A percentile compares a stretch with the other conserved stretches of the same genome.
phyloP scores from a whole-genome alignment of 192 early-diverging fungal genomes.

The Coemansia sp. region DNA sequence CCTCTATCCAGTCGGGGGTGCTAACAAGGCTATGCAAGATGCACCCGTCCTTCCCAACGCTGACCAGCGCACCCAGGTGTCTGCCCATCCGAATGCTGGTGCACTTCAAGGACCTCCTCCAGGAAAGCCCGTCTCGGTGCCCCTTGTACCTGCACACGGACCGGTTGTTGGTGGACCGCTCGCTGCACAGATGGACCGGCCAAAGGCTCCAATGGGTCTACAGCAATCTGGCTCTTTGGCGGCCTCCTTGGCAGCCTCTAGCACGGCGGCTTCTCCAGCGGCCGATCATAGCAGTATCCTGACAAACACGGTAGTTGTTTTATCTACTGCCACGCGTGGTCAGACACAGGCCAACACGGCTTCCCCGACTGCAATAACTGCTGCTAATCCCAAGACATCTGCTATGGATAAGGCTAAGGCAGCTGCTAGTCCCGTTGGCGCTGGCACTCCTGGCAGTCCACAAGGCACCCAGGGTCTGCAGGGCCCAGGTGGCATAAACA shows the following conservation, averaged over 20 bases:
- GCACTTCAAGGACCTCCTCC: not conserved
- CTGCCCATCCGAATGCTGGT: too few relatives aligned
- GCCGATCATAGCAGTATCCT: constrained; percentile 6
- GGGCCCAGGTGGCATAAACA: too few relatives aligned
- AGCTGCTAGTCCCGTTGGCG: not conserved
- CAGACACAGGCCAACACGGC: constrained; percentile 6
- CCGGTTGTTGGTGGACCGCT: too few relatives aligned
- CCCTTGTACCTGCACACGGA: not conserved
- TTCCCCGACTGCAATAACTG: not conserved
- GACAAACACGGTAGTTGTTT: constrained; percentile 22
- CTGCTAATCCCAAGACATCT: not conserved
- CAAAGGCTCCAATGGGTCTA: too few relatives aligned
- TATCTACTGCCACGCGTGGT: constrained; percentile 10
- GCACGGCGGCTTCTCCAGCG: too few relatives aligned
- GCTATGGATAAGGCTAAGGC: too few relatives aligned
- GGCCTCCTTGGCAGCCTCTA: too few relatives aligned
- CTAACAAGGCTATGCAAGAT: not conserved
- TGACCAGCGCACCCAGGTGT: too few relatives aligned
- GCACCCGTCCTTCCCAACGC: too few relatives aligned
- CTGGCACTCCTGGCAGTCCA: not conserved
- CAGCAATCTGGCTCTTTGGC: too few relatives aligned
- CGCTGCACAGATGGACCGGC: too few relatives aligned
- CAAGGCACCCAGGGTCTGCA: too few relatives aligned
- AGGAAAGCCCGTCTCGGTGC: not conserved
- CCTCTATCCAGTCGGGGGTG: constrained; percentile 1